A percentile compares a stretch with the other conserved stretches of the same genome.
Evolutionary conservation across 805 yeast species (phyloP).

Genomic region (Kodamaea sagamina): DNA sequence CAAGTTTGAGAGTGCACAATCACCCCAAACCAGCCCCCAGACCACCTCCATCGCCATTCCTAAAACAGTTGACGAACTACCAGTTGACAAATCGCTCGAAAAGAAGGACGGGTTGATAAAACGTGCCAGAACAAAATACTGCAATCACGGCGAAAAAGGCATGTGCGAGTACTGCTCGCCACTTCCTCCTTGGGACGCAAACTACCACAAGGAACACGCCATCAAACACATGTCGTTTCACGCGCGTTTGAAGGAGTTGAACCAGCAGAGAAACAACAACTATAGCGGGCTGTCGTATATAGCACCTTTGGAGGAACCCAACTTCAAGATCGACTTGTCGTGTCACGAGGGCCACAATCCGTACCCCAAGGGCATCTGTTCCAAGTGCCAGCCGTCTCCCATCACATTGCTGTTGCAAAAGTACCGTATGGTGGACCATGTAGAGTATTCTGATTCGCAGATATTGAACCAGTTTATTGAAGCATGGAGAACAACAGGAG

Average conservation of each 20-base stretch:
- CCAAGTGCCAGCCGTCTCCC: constrained; percentile 95
- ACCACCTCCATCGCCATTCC: constrained; percentile 8
- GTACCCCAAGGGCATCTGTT: constrained; percentile 94
- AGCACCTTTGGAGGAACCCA: constrained; percentile 74
- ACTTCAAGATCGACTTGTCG: constrained; percentile 59
- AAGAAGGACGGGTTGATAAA: constrained; percentile 69
- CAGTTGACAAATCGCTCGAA: constrained; percentile 68
- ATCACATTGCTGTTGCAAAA: constrained; percentile 87
- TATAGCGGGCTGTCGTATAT: constrained; percentile 64
- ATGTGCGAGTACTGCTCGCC: constrained; percentile 99
- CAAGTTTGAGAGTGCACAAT: constrained; percentile 26
- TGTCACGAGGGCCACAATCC: constrained; percentile 86
- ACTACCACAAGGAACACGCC: constrained; percentile 68
- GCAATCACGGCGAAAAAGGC: constrained; percentile 89
- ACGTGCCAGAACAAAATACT: constrained; percentile 60
- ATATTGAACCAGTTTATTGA: constrained; percentile 84
- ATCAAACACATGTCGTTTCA: constrained; percentile 90
- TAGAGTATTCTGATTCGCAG: constrained; percentile 77
- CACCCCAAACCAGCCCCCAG: not conserved
- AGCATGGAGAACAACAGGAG: constrained; percentile 86
- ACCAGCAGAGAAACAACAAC: constrained; percentile 64
- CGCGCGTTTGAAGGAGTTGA: constrained; percentile 72
- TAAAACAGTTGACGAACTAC: constrained; percentile 27
- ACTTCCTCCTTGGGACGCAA: constrained; percentile 89
- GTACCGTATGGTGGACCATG: constrained; percentile 97